A percentile compares a stretch with the other conserved stretches of the same genome.
Conservation (phyloP, 345 rosid species). For the Nephelium lappaceum region DNA sequence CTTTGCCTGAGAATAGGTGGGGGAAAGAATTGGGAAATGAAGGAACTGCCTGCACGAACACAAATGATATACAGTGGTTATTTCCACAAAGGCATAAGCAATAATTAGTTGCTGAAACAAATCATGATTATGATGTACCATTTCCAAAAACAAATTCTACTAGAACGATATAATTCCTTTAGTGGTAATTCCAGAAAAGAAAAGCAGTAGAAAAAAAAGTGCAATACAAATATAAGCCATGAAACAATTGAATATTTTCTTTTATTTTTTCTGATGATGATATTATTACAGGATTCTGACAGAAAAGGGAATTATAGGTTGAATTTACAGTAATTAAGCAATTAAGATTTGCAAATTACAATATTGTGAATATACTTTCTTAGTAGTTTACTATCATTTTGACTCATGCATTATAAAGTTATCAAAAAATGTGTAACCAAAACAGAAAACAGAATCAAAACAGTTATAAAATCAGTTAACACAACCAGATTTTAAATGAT, state of each 20-base stretch:
- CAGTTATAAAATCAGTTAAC: neutral
- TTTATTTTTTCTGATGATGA: neutral
- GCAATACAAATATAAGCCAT: neutral
- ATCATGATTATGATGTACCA: neutral
- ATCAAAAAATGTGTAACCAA: neutral
- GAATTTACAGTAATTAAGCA: neutral
- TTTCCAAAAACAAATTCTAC: neutral
- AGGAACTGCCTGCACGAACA: conserved; percentile 78
- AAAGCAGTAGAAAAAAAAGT: neutral
- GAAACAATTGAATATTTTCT: neutral
- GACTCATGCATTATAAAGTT: neutral
- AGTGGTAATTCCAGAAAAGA: neutral
- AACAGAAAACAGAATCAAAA: neutral
- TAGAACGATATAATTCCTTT: neutral
- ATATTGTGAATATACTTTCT: neutral
- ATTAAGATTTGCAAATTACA: neutral
- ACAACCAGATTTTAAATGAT: neutral
- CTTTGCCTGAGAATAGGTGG: conserved; percentile 73
- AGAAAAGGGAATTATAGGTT: conserved; percentile 6
- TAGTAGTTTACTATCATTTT: neutral
- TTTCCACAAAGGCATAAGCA: neutral
- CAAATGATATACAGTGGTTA: neutral
- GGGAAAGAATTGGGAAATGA: conserved; percentile 95
- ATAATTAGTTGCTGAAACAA: conserved; percentile 1
- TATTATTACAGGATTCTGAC: neutral